Percentiles rank a stretch among this genome's conserved stretches.
phyloP scores from a whole-genome alignment of 2,329 filamentous ascomycete species.

The Fusarium poae region DNA sequence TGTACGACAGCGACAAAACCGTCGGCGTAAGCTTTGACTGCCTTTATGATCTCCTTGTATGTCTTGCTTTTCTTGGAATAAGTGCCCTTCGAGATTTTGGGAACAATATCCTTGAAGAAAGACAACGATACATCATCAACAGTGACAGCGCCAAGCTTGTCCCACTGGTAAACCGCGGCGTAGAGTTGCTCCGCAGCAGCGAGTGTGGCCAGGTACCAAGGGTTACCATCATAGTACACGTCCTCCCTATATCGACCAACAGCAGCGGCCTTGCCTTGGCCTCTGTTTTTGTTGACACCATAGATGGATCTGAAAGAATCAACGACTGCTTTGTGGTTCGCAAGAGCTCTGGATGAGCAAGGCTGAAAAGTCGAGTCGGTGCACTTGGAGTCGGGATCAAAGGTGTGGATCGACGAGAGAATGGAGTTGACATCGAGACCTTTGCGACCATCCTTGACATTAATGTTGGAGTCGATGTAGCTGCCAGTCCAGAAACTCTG shows the following conservation, averaged over 20 bases:
- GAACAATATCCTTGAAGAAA: slow-evolving; percentile 28
- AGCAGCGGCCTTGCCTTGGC: slow-evolving; percentile 67
- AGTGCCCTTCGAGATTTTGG: slow-evolving; percentile 21
- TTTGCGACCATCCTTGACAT: slow-evolving; percentile 68
- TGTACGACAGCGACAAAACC: slow-evolving; percentile 61
- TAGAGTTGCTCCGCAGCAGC: slow-evolving; percentile 83
- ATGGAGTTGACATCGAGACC: slow-evolving; percentile 79
- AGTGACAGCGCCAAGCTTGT: slow-evolving; percentile 68
- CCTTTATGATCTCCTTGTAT: slow-evolving; percentile 23
- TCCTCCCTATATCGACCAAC: slow-evolving; percentile 77
- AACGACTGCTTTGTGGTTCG: slow-evolving; percentile 78
- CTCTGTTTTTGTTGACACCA: slow-evolving; percentile 72
- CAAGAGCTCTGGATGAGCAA: slow-evolving; percentile 73
- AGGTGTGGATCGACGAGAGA: slow-evolving; percentile 72
- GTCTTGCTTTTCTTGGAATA: slow-evolving; percentile 23
- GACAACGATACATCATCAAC: slow-evolving; percentile 40
- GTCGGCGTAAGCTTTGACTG: slow-evolving; percentile 28
- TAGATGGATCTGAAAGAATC: slow-evolving; percentile 79
- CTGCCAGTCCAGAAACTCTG: slow-evolving; percentile 76
- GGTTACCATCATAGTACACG: slow-evolving; percentile 78
- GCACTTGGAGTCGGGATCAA: slow-evolving; percentile 73
- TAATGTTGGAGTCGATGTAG: slow-evolving; percentile 76
- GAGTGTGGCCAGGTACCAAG: slow-evolving; percentile 80
- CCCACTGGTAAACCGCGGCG: slow-evolving; percentile 78
- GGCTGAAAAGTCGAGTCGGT: slow-evolving; percentile 80